phyloP scores from a whole-genome alignment of 139 green algal species.

The Tetradesmus obliquus region DNA sequence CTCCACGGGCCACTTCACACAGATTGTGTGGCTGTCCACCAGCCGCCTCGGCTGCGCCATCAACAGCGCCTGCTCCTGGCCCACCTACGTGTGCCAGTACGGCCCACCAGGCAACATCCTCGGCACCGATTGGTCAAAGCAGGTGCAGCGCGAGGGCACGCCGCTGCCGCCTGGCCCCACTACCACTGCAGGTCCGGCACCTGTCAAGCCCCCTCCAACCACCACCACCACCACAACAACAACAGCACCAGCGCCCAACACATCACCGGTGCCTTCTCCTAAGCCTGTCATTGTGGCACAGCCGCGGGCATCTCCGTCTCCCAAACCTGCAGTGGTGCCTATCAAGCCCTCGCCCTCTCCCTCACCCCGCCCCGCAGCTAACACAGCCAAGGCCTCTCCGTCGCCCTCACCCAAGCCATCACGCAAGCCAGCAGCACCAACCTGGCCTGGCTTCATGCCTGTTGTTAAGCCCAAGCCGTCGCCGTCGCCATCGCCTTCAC shows the following conservation, averaged over 20 bases:
- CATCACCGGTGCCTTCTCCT: not conserved
- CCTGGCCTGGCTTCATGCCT: no score
- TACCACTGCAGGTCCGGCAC: not conserved
- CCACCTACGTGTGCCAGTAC: conserved; percentile 49
- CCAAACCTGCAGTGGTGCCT: not conserved
- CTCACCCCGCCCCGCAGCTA: not conserved
- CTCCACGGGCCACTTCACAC: conserved; percentile 38
- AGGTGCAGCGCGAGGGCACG: conserved; percentile 17
- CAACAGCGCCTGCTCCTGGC: conserved; percentile 23
- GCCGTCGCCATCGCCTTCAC: not conserved
- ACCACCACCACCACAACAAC: not conserved
- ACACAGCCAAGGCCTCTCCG: not conserved
- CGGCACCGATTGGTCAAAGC: conserved; percentile 20
- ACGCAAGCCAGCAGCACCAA: not conserved
- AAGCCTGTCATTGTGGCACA: not conserved
- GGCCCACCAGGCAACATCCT: conserved; percentile 39
- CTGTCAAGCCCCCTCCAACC: not conserved
- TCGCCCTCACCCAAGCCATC: not conserved
- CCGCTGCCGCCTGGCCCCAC: not conserved
- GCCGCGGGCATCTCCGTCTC: not conserved
- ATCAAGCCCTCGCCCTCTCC: not conserved
- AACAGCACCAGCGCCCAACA: not conserved
- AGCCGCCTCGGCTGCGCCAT: conserved; percentile 41
- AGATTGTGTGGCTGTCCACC: conserved; percentile 40
- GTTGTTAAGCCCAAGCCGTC: not conserved